phyloP scores from a whole-genome alignment of 2,329 filamentous ascomycete genomes.

The Fusarium clavum region DNA sequence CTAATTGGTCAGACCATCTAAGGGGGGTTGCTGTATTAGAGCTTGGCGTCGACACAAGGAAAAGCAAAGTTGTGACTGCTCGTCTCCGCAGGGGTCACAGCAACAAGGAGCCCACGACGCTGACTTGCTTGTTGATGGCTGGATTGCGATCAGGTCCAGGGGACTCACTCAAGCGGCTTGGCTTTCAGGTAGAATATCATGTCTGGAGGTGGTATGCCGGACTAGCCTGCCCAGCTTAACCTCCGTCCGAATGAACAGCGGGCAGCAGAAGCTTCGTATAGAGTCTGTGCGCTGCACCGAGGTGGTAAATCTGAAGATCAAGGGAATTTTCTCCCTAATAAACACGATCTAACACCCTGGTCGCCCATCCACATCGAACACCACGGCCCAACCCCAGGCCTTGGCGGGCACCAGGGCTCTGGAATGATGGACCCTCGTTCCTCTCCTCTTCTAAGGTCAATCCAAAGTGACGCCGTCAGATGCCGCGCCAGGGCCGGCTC shows the following conservation, averaged over 20 bases:
- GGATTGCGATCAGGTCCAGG: constrained; percentile 21
- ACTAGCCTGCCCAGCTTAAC: background rate
- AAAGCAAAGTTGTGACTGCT: constrained; percentile 45
- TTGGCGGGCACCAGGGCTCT: constrained; percentile 39
- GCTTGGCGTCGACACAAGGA: constrained; percentile 28
- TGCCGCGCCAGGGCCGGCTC: constrained; percentile 33
- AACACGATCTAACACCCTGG: constrained; percentile 32
- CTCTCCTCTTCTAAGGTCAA: constrained; percentile 16
- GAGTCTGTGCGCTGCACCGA: constrained; percentile 23
- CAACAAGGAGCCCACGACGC: constrained; percentile 25
- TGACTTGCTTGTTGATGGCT: constrained; percentile 21
- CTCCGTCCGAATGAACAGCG: background rate
- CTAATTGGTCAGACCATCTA: constrained; percentile 12
- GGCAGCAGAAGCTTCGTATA: constrained; percentile 12
- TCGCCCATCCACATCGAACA: constrained; percentile 30
- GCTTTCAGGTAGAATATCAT: constrained; percentile 13
- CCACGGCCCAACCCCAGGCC: constrained; percentile 33
- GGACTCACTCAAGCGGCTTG: constrained; percentile 18
- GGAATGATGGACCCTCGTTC: constrained; percentile 41
- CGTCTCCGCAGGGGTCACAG: constrained; percentile 31
- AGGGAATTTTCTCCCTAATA: constrained; percentile 37
- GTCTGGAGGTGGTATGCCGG: background rate
- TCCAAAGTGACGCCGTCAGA: constrained; percentile 3
- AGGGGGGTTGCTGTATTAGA: constrained; percentile 16
- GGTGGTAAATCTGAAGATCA: constrained; percentile 35